phyloP scores from a whole-genome alignment of 1,284 basidiomycete species.

The Sphagnurus paluster region DNA sequence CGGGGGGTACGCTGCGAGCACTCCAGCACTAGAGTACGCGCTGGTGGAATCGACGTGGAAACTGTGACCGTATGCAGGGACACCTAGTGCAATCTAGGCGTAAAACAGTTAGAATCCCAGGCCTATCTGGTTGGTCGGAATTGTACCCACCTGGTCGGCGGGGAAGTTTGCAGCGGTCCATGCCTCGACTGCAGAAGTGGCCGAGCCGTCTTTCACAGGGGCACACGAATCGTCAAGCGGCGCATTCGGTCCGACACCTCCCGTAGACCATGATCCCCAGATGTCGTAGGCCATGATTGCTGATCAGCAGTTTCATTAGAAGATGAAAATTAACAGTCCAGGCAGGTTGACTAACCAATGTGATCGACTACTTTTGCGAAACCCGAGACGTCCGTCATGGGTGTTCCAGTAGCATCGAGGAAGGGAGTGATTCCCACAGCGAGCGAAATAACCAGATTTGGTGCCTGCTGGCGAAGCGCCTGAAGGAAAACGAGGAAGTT shows the following conservation, averaged over 20 bases:
- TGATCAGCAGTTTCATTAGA: conserved; percentile 5
- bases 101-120: neutral
- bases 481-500: conserved; percentile 77
- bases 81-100: conserved; percentile 76
- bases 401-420: conserved; percentile 55
- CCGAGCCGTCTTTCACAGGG: conserved; percentile 69
- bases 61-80: conserved; percentile 76
- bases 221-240: conserved; percentile 83
- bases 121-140: neutral
- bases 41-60: conserved; percentile 43
- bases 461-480: conserved; percentile 59
- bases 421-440: conserved; percentile 76
- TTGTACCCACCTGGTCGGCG: conserved; percentile 28
- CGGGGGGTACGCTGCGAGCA: conserved; percentile 47
- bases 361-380: conserved; percentile 77
- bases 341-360: conserved; percentile 40
- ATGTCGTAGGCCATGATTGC: conserved; percentile 89
- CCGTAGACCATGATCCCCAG: conserved; percentile 56
- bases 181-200: conserved; percentile 63
- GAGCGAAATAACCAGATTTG: conserved; percentile 70
- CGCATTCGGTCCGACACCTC: conserved; percentile 55
- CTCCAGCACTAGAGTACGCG: conserved; percentile 25
- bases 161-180: conserved; percentile 73
- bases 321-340: neutral
- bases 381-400: conserved; percentile 65